These are phyloP conservation scores for Linanthus parryae DNA, from an alignment of 148 eudicot genomes.

Conservation along the genomic window DNA sequence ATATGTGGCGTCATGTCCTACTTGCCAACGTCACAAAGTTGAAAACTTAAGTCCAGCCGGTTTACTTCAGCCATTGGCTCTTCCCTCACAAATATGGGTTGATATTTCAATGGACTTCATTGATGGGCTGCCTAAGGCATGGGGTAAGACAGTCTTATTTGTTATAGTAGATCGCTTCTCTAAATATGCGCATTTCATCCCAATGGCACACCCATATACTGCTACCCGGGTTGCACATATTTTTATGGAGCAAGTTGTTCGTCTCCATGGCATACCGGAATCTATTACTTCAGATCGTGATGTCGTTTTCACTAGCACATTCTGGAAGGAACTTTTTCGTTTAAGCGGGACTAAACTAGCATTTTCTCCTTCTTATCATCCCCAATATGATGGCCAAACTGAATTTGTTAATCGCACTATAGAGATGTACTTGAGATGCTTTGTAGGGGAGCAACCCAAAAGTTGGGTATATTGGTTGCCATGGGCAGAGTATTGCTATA, in stretches of 20 bases:
- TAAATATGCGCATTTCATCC: constrained; percentile 1
- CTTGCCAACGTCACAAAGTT: not conserved
- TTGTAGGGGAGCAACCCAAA: no score
- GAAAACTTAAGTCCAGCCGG: not conserved
- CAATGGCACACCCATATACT: not conserved
- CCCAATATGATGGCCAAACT: not conserved
- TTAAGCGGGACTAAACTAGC: not conserved
- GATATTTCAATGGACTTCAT: not conserved
- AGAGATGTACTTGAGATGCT: no score
- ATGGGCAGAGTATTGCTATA: no score
- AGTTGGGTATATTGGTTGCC: no score
- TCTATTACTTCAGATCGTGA: not conserved
- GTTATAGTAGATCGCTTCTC: constrained; percentile 1
- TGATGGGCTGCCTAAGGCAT: not conserved
- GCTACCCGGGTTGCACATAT: not conserved
- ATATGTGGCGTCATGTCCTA: not conserved
- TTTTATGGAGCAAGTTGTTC: not conserved
- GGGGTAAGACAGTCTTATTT: not conserved
- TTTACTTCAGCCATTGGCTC: not conserved
- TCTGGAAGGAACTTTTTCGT: not conserved
- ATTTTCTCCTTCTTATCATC: not conserved
- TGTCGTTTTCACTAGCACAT: not conserved
- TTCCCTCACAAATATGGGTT: not conserved
- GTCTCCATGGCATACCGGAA: not conserved
- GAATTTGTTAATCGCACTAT: no score